A percentile compares a stretch with the other conserved stretches of the same genome.
Conservation (phyloP, 2,329 filamentous ascomycete species). For the Coniochaeta sp. region DNA sequence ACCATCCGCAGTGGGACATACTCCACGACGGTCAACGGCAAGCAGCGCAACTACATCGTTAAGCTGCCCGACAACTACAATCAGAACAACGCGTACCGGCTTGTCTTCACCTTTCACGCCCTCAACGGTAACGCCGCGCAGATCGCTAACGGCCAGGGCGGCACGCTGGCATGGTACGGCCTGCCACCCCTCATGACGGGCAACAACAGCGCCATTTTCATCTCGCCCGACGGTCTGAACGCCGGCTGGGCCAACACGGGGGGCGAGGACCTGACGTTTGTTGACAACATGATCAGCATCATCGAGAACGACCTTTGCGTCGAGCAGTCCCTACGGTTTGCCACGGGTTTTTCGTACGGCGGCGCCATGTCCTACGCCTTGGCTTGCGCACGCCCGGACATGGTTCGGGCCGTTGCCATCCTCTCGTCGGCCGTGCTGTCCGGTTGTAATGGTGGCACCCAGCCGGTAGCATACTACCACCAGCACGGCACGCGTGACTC, state of each 20-base stretch:
- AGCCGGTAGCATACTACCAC: too few species aligned
- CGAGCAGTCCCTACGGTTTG: too few species aligned
- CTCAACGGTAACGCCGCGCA: conserved; percentile 29
- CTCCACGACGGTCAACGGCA: conserved; percentile 7
- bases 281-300: conserved; percentile 28
- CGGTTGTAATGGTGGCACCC: too few species aligned
- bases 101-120: conserved; percentile 35
- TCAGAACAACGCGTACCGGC: conserved; percentile 26
- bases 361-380: too few species aligned
- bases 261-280: conserved; percentile 33
- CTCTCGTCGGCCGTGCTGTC: too few species aligned
- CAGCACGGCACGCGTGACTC: too few species aligned
- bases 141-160: conserved; percentile 23
- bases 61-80: conserved; percentile 35
- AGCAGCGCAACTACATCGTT: too few species aligned
- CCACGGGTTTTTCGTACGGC: too few species aligned
- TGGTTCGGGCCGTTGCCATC: too few species aligned
- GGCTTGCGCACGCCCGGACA: too few species aligned
- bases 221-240: conserved; percentile 33
- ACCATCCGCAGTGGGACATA: conserved; percentile 9
- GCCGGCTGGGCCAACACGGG: conserved; percentile 33
- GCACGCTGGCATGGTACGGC: conserved; percentile 30
- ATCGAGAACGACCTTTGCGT: conserved; percentile 33
- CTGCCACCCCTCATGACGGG: conserved; percentile 25
- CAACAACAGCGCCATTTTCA: conserved; percentile 31